Conservation (phyloP, 768 basidiomycete genomes). For the Rhodotorula graminis region DNA sequence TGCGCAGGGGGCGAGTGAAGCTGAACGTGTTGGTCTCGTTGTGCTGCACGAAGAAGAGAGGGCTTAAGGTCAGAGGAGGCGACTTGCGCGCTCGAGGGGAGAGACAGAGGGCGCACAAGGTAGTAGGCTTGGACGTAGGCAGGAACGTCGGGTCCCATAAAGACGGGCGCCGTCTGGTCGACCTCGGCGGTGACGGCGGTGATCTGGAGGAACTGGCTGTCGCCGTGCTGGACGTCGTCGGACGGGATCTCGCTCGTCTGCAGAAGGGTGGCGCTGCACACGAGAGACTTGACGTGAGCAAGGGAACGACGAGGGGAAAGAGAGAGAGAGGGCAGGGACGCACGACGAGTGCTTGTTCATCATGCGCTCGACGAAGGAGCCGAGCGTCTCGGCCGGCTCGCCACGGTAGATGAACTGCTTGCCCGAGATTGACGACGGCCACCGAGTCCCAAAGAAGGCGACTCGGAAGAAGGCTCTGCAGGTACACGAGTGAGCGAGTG, state of each 20-base stretch:
- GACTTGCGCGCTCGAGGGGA: not conserved
- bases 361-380: slow-evolving; percentile 72
- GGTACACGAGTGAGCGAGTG: not conserved
- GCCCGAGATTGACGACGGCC: slow-evolving; percentile 74
- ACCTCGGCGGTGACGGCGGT: slow-evolving; percentile 80
- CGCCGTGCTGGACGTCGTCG: slow-evolving; percentile 71
- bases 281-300: slow-evolving; percentile 58
- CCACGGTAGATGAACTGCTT: slow-evolving; percentile 92
- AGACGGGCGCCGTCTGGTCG: slow-evolving; percentile 64
- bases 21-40: slow-evolving; percentile 81
- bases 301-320: not conserved
- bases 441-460: slow-evolving; percentile 78
- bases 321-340: not conserved
- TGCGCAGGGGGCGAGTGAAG: slow-evolving; percentile 64
- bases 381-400: slow-evolving; percentile 89
- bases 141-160: slow-evolving; percentile 47
- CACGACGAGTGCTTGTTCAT: slow-evolving; percentile 30
- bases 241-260: slow-evolving; percentile 69
- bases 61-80: accelerated
- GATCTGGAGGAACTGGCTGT: slow-evolving; percentile 81
- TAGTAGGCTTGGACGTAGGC: slow-evolving; percentile 59
- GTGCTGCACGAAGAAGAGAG: slow-evolving; percentile 53
- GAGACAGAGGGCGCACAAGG: slow-evolving; percentile 43
- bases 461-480: slow-evolving; percentile 72
- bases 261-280: slow-evolving; percentile 62